A percentile compares a stretch with the other conserved stretches of the same genome.
Evolutionary conservation across 345 rosid genomes (phyloP).

Genomic region (Gossypium longicalyx): DNA sequence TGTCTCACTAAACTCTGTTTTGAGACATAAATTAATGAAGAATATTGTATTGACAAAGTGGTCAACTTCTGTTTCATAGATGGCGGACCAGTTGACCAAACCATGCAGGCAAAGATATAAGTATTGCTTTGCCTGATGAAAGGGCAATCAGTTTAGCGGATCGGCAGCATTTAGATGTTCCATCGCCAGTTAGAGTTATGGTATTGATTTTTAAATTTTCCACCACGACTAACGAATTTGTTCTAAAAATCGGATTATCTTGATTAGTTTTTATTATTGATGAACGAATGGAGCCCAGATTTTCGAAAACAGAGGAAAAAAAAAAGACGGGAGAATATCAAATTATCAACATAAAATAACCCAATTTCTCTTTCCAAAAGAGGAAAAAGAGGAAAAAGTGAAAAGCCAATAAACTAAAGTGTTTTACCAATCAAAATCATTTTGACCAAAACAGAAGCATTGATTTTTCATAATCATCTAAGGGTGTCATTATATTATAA

Average conservation of each 20-base stretch:
- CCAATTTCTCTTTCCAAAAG: neutral
- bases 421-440: neutral
- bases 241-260: no score
- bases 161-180: no score
- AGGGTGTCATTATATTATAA: neutral
- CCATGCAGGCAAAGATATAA: neutral
- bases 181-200: no score
- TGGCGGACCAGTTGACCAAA: constrained; percentile 5
- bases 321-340: neutral
- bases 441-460: neutral
- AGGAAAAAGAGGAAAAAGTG: neutral
- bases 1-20: neutral
- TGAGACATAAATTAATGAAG: neutral
- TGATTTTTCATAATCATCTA: neutral
- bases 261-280: no score
- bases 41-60: neutral
- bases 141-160: no score
- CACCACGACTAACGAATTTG: no score
- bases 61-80: neutral
- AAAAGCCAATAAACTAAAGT: neutral
- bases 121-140: no score
- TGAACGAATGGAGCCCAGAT: no score
- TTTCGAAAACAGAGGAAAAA: neutral
- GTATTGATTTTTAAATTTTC: no score
- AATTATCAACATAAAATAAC: neutral